Evolutionary conservation across 306 rosid species (phyloP).

Genomic region (Prunus fruticosa): DNA sequence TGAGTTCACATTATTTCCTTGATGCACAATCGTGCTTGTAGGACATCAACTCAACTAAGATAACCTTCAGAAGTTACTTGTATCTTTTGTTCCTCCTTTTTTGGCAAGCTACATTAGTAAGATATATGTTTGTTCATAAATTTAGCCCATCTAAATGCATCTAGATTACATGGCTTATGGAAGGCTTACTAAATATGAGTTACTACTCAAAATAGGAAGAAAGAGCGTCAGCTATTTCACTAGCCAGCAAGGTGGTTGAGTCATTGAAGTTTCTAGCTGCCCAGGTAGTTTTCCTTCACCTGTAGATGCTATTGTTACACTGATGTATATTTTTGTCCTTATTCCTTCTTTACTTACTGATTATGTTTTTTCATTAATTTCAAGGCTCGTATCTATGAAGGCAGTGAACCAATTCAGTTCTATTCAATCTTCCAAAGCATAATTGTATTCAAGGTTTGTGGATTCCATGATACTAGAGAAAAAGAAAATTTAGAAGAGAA

Average conservation of each 20-base stretch:
- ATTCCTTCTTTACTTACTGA: conserved; percentile 32
- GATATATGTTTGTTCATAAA: neutral
- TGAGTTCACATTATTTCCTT: neutral
- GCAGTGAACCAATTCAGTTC: conserved; percentile 79
- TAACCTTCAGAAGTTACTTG: neutral
- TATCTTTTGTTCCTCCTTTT: neutral
- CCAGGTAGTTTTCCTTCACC: conserved; percentile 54
- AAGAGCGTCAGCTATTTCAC: conserved; percentile 64
- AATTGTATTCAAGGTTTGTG: conserved; percentile 77
- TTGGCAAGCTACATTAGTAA: neutral
- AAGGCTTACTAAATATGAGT: conserved; percentile 26
- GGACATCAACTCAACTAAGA: conserved; percentile 1
- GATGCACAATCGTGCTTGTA: neutral
- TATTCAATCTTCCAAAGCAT: conserved; percentile 81
- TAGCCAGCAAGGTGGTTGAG: conserved; percentile 83
- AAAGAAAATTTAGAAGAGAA: neutral
- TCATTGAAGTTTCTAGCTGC: conserved; percentile 76
- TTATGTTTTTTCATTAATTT: conserved; percentile 26
- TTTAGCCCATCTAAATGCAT: conserved; percentile 2
- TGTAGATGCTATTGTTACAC: conserved; percentile 17
- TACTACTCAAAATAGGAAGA: conserved; percentile 65
- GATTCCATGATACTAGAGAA: conserved; percentile 4
- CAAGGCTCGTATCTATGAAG: conserved; percentile 89
- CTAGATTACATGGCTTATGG: conserved; percentile 9
- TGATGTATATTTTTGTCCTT: conserved; percentile 13